phyloP scores from a whole-genome alignment of 2,329 filamentous ascomycete species.

The Aspergillus hortae region DNA sequence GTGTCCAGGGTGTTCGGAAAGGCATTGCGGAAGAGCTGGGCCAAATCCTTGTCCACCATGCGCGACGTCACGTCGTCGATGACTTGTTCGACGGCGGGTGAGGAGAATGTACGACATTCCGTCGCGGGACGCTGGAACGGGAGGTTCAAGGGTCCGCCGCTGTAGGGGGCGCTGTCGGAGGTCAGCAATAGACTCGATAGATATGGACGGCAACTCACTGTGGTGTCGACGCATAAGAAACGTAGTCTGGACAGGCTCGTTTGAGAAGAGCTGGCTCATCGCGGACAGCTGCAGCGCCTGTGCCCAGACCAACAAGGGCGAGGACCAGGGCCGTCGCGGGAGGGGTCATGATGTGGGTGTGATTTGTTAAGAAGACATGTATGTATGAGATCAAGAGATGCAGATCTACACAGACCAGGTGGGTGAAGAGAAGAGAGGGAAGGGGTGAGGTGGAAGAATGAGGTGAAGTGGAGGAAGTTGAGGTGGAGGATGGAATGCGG shows the following conservation, averaged over 20 bases:
- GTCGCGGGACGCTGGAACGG: constrained; percentile 81
- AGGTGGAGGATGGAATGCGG: constrained; percentile 10
- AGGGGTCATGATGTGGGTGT: constrained; percentile 4
- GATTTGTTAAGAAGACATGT: neutral
- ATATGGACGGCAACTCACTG: constrained; percentile 51
- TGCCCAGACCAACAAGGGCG: constrained; percentile 10
- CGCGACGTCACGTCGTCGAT: constrained; percentile 76
- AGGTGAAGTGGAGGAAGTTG: neutral
- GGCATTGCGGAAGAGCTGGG: constrained; percentile 89
- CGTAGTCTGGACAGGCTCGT: constrained; percentile 64
- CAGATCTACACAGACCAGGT: neutral
- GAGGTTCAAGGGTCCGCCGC: constrained; percentile 71
- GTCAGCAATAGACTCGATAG: neutral
- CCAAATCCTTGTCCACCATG: constrained; percentile 82
- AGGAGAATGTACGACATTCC: constrained; percentile 85
- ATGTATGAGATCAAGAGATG: too few species aligned
- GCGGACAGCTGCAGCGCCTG: constrained; percentile 12
- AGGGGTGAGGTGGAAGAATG: neutral
- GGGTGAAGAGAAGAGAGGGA: too few species aligned
- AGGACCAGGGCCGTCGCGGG: constrained; percentile 12
- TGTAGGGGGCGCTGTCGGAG: constrained; percentile 66
- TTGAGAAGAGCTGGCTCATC: constrained; percentile 28
- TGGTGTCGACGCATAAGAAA: constrained; percentile 53
- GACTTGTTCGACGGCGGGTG: constrained; percentile 79
- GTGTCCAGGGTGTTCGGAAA: constrained; percentile 92